These are phyloP conservation scores for Alliaria petiolata DNA, from an alignment of 345 rosid genomes.

Conservation along the genomic window DNA sequence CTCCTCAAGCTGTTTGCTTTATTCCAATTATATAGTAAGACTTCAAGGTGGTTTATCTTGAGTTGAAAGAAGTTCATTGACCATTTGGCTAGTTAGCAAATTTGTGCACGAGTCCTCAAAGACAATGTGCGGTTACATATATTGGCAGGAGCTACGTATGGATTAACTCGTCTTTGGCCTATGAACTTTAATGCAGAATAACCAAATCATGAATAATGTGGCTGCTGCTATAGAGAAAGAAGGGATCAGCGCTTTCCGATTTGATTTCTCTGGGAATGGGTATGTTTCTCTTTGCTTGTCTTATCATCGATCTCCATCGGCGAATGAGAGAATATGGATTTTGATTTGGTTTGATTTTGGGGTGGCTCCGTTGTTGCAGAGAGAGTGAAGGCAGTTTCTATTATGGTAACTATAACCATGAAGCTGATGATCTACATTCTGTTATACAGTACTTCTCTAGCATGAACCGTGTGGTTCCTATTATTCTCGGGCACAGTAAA, in stretches of 20 bases:
- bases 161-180: not conserved
- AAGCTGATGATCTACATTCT: conserved; percentile 71
- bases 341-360: not conserved
- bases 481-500: conserved; percentile 81
- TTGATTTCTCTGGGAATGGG: conserved; percentile 88
- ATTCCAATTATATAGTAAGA: not conserved
- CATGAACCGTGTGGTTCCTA: conserved; percentile 38
- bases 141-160: not conserved
- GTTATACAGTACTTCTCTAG: conserved; percentile 45
- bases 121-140: no score
- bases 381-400: conserved; percentile 83
- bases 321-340: not conserved
- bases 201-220: conserved; percentile 51
- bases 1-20: not conserved
- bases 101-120: no score
- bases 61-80: no score
- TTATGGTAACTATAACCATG: conserved; percentile 62
- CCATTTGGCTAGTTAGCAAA: no score
- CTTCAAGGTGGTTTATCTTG: not conserved
- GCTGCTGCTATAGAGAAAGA: conserved; percentile 65
- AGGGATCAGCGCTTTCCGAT: conserved; percentile 71
- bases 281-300: conserved; percentile 1
- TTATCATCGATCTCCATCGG: not conserved
- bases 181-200: conserved; percentile 37
- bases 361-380: conserved; percentile 31